phyloP scores from a whole-genome alignment of 805 yeast genomes.

The Yamadazyma tumulicola region DNA sequence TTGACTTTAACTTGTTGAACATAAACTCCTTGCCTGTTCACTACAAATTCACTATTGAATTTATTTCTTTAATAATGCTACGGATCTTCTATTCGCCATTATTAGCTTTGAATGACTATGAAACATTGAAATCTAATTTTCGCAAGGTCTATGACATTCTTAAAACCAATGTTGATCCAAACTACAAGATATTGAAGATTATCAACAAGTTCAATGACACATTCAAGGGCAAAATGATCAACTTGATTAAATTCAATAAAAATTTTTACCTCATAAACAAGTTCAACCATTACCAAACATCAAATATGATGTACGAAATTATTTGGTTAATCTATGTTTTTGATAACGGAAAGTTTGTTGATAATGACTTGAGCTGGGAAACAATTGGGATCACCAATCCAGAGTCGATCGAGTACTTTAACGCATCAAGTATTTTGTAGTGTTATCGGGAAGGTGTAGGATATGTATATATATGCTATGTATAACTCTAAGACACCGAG shows the following conservation, averaged over 20 bases:
- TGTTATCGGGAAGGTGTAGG: no score
- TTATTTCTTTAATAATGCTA: constrained; percentile 27
- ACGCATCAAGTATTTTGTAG: no score
- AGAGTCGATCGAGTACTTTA: constrained; percentile 10
- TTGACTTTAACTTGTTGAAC: constrained; percentile 16
- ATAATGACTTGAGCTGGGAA: constrained; percentile 22
- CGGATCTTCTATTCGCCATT: constrained; percentile 31
- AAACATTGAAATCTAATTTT: constrained; percentile 21
- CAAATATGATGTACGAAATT: constrained; percentile 37
- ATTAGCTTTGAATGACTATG: constrained; percentile 22
- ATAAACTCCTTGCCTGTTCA: constrained; percentile 38
- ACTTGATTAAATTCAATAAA: constrained; percentile 15
- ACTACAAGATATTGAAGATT: constrained; percentile 24
- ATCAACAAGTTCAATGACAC: constrained; percentile 22
- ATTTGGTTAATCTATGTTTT: constrained; percentile 35
- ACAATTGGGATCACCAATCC: constrained; percentile 25
- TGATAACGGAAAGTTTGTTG: constrained; percentile 8
- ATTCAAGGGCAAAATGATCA: constrained; percentile 11
- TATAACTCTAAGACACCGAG: no score
- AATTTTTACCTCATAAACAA: constrained; percentile 29
- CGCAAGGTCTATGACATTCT: constrained; percentile 18
- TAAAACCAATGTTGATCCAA: constrained; percentile 12
- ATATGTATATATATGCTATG: constrained; percentile 1
- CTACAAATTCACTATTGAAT: constrained; percentile 36
- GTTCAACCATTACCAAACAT: constrained; percentile 32